A percentile compares a stretch with the other conserved stretches of the same genome.
Evolutionary conservation across 148 eudicot genomes (phyloP).

Genomic region (Rheum nobile): DNA sequence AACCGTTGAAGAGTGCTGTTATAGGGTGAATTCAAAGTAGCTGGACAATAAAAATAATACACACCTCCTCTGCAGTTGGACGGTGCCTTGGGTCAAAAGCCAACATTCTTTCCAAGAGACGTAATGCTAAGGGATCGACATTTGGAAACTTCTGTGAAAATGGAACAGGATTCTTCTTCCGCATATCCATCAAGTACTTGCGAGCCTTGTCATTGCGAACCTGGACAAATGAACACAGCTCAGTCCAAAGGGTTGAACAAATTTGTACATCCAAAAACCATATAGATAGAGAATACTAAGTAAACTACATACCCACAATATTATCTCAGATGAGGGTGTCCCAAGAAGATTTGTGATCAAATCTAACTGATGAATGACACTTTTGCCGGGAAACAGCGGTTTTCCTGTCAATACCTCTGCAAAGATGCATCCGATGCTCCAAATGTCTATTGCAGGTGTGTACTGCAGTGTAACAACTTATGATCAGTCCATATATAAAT

Average conservation of each 20-base stretch:
- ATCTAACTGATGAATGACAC: constrained; percentile 8
- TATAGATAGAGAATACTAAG: not conserved
- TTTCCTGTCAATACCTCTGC: constrained; percentile 12
- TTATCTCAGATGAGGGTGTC: constrained; percentile 5
- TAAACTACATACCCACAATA: not conserved
- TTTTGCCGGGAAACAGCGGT: constrained; percentile 12
- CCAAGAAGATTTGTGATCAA: constrained; percentile 11
- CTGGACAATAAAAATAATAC: not conserved
- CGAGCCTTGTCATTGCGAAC: constrained; percentile 49
- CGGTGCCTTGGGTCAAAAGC: constrained; percentile 54
- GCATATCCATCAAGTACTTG: constrained; percentile 37
- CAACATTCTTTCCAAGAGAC: constrained; percentile 31
- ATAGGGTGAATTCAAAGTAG: not conserved
- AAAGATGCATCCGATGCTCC: constrained; percentile 18
- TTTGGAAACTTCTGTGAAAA: constrained; percentile 35
- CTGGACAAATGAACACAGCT: constrained; percentile 21
- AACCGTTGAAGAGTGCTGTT: not conserved
- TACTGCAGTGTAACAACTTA: constrained; percentile 6
- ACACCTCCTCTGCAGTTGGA: constrained; percentile 46
- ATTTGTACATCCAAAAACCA: not conserved
- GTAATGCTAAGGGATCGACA: constrained; percentile 33
- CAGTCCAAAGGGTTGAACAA: not conserved
- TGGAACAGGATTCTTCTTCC: constrained; percentile 29
- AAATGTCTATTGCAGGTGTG: constrained; percentile 10
- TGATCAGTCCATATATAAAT: not conserved